Evolutionary conservation across 106 monocot species (phyloP).

Genomic region (Chionographis japonica): DNA sequence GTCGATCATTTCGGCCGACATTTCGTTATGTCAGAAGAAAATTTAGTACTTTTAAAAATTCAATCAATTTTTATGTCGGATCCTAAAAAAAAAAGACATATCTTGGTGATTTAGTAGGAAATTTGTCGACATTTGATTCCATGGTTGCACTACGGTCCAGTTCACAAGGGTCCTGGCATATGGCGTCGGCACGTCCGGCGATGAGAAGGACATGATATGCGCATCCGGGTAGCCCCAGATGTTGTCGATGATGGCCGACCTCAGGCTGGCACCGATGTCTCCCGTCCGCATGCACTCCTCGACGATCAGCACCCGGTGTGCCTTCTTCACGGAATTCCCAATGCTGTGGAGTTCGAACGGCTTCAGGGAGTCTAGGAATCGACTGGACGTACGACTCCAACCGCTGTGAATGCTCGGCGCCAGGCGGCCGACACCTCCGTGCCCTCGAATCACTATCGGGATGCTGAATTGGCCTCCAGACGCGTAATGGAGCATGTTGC

Average conservation of each 20-base stretch:
- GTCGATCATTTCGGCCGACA: too few relatives aligned
- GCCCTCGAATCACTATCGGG: slow-evolving; percentile 43
- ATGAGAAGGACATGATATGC: slow-evolving; percentile 38
- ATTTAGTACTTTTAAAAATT: too few relatives aligned
- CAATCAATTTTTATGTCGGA: too few relatives aligned
- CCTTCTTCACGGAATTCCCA: slow-evolving; percentile 55
- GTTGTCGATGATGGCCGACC: slow-evolving; percentile 46
- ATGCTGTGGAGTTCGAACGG: slow-evolving; percentile 59
- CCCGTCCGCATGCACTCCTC: slow-evolving; percentile 67
- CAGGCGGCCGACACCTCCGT: slow-evolving; percentile 47
- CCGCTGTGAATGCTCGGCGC: slow-evolving; percentile 42
- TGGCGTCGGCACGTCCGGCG: slow-evolving; percentile 56
- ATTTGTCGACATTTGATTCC: too few relatives aligned
- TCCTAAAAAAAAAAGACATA: too few relatives aligned
- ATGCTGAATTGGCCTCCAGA: slow-evolving; percentile 53
- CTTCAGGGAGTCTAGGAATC: slow-evolving; percentile 47
- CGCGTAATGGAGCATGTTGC: slow-evolving; percentile 53
- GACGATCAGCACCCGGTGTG: slow-evolving; percentile 47
- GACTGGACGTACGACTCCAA: slow-evolving; percentile 57
- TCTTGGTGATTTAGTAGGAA: too few relatives aligned
- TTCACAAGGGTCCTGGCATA: slow-evolving; percentile 40
- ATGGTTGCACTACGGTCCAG: slow-evolving; percentile 49
- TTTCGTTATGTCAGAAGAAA: too few relatives aligned
- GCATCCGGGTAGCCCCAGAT: slow-evolving; percentile 62
- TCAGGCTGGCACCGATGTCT: slow-evolving; percentile 48